Conservation (phyloP, 2,329 filamentous ascomycete species). For the Byssothecium circinans region DNA sequence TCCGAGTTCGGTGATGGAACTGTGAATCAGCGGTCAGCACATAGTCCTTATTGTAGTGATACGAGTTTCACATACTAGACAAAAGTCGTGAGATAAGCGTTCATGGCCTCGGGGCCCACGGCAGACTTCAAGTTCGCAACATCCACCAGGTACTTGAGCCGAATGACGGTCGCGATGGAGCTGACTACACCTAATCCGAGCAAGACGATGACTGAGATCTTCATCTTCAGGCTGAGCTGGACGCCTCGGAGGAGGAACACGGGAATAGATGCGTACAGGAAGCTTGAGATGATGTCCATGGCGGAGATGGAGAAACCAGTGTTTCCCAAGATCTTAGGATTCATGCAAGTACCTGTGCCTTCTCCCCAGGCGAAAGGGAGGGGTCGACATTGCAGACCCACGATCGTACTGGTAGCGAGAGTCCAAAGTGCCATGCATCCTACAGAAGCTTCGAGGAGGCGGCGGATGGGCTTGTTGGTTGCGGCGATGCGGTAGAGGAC, state of each 20-base stretch:
- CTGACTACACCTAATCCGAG: conserved; percentile 5
- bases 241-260: conserved; percentile 4
- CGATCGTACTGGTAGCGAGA: conserved; percentile 3
- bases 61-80: conserved; percentile 4
- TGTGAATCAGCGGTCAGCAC: conserved; percentile 4
- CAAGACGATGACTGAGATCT: conserved; percentile 5
- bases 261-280: conserved; percentile 5
- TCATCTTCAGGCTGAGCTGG: conserved; percentile 6
- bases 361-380: conserved; percentile 9
- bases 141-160: conserved; percentile 6
- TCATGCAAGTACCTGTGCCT: conserved; percentile 7
- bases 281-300: conserved; percentile 9
- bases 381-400: conserved; percentile 6
- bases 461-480: conserved; percentile 4
- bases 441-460: conserved; percentile 2
- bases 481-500: conserved; percentile 8
- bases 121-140: conserved; percentile 6
- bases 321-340: conserved; percentile 5
- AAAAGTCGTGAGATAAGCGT: conserved; percentile 7
- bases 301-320: conserved; percentile 7
- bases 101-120: conserved; percentile 7
- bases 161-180: conserved; percentile 5
- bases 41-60: background rate
- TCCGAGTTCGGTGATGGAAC: conserved; percentile 5
- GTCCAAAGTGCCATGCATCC: conserved; percentile 3